Conservation (phyloP, 1,284 basidiomycete species). For the Ganoderma lucidum region DNA sequence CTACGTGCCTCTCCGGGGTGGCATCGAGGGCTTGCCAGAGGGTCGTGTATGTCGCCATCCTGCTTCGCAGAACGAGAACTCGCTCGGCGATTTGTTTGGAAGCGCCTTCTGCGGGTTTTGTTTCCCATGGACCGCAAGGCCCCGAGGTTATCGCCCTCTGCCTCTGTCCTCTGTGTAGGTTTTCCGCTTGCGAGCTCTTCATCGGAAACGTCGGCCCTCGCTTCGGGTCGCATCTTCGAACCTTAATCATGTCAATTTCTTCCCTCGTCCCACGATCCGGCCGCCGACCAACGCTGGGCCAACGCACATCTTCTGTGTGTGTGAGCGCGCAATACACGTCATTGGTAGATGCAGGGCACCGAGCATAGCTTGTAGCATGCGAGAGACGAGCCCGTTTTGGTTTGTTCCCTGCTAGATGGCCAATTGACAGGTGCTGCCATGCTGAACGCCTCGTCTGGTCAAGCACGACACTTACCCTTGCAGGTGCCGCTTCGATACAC, state of each 20-base stretch:
- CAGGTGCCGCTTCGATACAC: neutral
- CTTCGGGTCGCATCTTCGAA: neutral
- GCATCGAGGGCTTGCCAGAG: neutral
- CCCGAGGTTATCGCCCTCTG: slow-evolving; percentile 3
- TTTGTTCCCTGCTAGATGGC: neutral
- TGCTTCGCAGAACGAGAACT: neutral
- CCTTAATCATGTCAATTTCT: neutral
- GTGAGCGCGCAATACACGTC: neutral
- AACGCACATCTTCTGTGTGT: neutral
- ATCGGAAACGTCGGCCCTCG: neutral
- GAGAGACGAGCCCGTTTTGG: neutral
- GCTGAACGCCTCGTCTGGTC: neutral
- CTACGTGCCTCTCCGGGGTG: neutral
- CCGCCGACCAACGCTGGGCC: neutral
- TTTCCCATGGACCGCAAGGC: neutral
- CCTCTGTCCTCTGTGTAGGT: neutral
- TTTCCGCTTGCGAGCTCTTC: neutral
- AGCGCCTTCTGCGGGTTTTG: neutral
- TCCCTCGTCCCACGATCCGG: neutral
- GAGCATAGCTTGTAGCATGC: neutral
- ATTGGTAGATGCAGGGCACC: neutral
- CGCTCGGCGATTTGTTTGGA: neutral
- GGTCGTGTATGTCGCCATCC: neutral
- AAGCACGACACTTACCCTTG: neutral
- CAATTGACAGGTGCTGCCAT: neutral